Conservation (phyloP, 495 filamentous ascomycete species). For the Staphylotrichum longicolle region DNA sequence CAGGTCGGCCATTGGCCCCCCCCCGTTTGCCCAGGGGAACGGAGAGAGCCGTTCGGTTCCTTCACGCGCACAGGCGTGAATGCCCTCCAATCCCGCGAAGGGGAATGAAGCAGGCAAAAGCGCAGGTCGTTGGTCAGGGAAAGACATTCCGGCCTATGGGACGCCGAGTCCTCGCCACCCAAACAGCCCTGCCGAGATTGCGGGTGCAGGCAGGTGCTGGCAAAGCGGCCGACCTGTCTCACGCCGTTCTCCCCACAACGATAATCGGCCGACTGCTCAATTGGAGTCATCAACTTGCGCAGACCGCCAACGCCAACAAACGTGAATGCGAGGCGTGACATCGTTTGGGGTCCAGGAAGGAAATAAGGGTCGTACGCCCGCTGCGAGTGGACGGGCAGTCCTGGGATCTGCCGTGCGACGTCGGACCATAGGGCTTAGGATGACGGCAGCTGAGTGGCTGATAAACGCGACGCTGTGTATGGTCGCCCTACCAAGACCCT, state of each 20-base stretch:
- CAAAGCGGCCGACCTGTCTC: not conserved
- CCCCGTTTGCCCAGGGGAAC: not conserved
- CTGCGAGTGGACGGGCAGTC: not conserved
- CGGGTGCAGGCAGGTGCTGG: not conserved
- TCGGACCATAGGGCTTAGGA: conserved; percentile 12
- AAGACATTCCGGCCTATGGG: not conserved
- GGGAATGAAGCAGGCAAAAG: too few relatives aligned
- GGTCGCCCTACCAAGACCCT: not conserved
- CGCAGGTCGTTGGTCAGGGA: too few relatives aligned
- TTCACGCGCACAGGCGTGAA: not conserved
- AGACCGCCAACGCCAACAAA: not conserved
- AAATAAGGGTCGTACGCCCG: not conserved
- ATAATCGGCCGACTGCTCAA: not conserved
- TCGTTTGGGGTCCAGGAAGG: not conserved
- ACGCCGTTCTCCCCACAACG: not conserved
- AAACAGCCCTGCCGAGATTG: conserved; percentile 4
- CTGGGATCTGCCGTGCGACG: conserved; percentile 3
- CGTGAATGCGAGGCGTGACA: not conserved
- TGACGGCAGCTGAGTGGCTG: conserved; percentile 14
- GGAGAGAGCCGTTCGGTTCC: conserved; percentile 4
- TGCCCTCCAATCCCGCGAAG: too few relatives aligned
- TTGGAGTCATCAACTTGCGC: not conserved
- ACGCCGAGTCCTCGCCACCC: not conserved
- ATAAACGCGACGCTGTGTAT: conserved; percentile 4
- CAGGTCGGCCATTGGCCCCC: not conserved